Conservation (phyloP, 805 yeast species). For the Candida coquimbonensis region DNA sequence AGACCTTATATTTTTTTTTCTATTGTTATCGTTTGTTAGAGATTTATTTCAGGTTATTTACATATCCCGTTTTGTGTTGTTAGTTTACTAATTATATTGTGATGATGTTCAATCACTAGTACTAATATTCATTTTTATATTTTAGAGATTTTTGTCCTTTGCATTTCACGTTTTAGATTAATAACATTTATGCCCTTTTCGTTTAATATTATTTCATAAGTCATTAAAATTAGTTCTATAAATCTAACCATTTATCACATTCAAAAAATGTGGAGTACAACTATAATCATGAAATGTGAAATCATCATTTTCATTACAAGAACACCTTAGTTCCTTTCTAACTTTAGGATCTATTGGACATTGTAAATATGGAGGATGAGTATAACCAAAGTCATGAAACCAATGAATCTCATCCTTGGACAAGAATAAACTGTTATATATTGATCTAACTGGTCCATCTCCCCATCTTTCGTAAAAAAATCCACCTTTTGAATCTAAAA, state of each 20-base stretch:
- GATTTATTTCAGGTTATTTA: not conserved
- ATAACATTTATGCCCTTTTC: not conserved
- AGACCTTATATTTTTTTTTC: not conserved
- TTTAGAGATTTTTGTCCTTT: too few relatives aligned
- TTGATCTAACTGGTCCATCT: constrained; percentile 83
- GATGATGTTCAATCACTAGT: too few relatives aligned
- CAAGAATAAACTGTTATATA: constrained; percentile 69
- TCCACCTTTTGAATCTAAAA: constrained; percentile 69
- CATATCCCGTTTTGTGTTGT: too few relatives aligned
- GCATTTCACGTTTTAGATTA: not conserved
- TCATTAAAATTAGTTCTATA: not conserved
- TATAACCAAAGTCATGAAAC: constrained; percentile 76
- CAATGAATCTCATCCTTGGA: constrained; percentile 59
- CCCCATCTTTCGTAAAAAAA: constrained; percentile 92
- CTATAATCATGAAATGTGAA: constrained; percentile 67
- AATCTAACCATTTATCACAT: constrained; percentile 10
- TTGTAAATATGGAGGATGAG: constrained; percentile 66
- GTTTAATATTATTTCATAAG: too few relatives aligned
- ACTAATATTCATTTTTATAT: too few relatives aligned
- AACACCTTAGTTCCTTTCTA: constrained; percentile 58
- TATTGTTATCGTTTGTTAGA: not conserved
- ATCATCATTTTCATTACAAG: constrained; percentile 66
- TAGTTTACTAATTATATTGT: too few relatives aligned
- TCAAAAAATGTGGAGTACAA: constrained; percentile 57
- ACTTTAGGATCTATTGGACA: constrained; percentile 65